Evolutionary conservation across 257 asterid genomes (phyloP), one percentile per base, ranked within the genome.

Genomic region (Scutellaria galericulata): DNA sequence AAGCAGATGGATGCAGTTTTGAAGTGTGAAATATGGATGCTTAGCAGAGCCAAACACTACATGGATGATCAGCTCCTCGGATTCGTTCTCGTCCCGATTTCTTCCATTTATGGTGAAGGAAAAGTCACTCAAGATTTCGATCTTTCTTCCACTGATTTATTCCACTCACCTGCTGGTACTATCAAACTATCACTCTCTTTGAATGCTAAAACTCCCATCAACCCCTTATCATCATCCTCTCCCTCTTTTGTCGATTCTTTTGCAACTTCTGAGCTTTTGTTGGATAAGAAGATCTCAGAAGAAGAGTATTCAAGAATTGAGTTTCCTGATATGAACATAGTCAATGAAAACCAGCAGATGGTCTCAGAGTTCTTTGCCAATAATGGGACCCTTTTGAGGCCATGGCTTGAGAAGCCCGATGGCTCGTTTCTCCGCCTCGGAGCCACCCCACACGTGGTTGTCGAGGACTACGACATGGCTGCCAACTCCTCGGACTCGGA

Each of bases 41-140:
- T 88, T 1, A 88, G 95, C 78, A 70, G 92, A 55, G 92, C 87
- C 51, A 86, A 84, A 79, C 77, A 73, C 20, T 76, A 72, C 72
- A 75, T 88, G 95, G 95, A 88, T 48, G 92, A 88, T 79, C 95
- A 88, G 79, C 92, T 88, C 62, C 83, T 88, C 1, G 92, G 90
- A 5, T 88, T 88, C 40, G 82, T 78, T 27, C 61, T 86, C 0
- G 84, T 91, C 76, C 94, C 92, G 2, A 61, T 91, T 54, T 82
- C 92, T 53, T 79, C 85, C 1, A 62, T 91, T 27, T 55, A 50
- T 24, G 87, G 78, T 3, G 83, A 86, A 76, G 91, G 82, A 4
- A 89, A 81, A 71, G 58, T 78, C 3, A 79, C 90, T 11, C 89
- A 81, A 61, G 88, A 84, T 44, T 89, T 81, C 58, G 62, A 77